A percentile compares a stretch with the other conserved stretches of the same genome.
Evolutionary conservation across 208 protist genomes (phyloP).

Genomic region (Novymonas esmeraldas): DNA sequence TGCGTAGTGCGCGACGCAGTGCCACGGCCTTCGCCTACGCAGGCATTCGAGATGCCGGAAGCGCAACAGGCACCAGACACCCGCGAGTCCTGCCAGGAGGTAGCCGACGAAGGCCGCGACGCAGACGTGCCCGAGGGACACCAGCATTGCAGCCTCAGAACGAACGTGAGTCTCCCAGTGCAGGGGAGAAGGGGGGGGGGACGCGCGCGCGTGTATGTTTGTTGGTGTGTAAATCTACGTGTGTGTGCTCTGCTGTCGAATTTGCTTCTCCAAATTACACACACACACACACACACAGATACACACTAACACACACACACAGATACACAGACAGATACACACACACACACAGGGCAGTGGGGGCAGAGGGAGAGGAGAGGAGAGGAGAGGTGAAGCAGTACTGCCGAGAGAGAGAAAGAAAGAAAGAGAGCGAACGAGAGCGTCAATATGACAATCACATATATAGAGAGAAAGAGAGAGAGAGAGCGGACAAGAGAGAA

Average conservation of each 20-base stretch:
- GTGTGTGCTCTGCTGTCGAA: too few relatives aligned
- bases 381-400: not conserved
- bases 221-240: too few relatives aligned
- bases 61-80: slow-evolving; percentile 15
- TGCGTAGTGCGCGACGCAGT: slow-evolving; percentile 13
- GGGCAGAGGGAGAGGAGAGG: not conserved
- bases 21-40: slow-evolving; percentile 25
- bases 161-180: too few relatives aligned
- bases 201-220: not conserved
- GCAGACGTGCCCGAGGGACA: not conserved
- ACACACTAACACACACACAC: too few relatives aligned
- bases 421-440: not conserved
- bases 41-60: slow-evolving; percentile 27
- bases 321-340: too few relatives aligned
- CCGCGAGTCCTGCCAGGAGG: slow-evolving; percentile 1
- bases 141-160: not conserved
- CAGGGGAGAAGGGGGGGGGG: too few relatives aligned
- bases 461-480: not conserved
- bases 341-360: not conserved
- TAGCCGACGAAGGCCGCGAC: slow-evolving; percentile 7
- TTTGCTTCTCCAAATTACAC: too few relatives aligned
- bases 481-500: not conserved
- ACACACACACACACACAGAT: too few relatives aligned
- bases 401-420: not conserved
- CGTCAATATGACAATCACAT: not conserved